phyloP scores from a whole-genome alignment of 371 early-diverging fungal genomes.

The Polyrhizophydium stewartii region DNA sequence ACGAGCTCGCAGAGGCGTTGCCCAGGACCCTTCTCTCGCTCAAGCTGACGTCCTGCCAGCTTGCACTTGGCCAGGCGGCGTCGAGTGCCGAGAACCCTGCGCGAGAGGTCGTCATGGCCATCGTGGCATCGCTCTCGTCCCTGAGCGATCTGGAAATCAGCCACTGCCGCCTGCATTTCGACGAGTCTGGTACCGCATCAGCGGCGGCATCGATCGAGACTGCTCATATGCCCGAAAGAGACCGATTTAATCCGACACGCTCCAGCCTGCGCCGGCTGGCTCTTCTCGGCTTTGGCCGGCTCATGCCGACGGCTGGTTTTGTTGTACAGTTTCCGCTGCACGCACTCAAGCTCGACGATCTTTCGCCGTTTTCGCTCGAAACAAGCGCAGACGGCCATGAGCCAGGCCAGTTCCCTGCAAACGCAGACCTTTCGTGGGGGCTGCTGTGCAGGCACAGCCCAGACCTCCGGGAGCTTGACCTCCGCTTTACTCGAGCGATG shows the following conservation, averaged over 20 bases:
- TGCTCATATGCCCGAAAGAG: background rate
- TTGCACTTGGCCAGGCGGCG: no score
- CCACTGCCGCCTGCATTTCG: background rate
- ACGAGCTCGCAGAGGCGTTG: no score
- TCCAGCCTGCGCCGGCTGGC: slow-evolving; percentile 1
- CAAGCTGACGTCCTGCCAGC: no score
- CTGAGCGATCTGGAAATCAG: background rate
- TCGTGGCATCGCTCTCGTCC: background rate
- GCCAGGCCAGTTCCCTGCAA: background rate
- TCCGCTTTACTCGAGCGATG: background rate
- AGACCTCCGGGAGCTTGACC: background rate
- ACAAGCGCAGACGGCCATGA: background rate
- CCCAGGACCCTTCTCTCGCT: no score
- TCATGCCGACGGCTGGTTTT: slow-evolving; percentile 4
- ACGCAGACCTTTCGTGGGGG: background rate
- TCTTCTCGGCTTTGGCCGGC: slow-evolving; percentile 11
- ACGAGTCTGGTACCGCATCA: no score
- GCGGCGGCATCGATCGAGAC: background rate
- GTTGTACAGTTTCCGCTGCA: background rate
- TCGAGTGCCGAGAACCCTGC: no score
- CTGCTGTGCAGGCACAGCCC: background rate
- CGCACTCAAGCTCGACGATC: slow-evolving; percentile 11
- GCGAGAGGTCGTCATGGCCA: no score
- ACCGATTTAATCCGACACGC: background rate
- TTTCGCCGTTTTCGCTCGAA: background rate